Base-by-base conservation (phyloP, 176 grass and related monocot genomes). In the Pontederia paniculata region DNA sequence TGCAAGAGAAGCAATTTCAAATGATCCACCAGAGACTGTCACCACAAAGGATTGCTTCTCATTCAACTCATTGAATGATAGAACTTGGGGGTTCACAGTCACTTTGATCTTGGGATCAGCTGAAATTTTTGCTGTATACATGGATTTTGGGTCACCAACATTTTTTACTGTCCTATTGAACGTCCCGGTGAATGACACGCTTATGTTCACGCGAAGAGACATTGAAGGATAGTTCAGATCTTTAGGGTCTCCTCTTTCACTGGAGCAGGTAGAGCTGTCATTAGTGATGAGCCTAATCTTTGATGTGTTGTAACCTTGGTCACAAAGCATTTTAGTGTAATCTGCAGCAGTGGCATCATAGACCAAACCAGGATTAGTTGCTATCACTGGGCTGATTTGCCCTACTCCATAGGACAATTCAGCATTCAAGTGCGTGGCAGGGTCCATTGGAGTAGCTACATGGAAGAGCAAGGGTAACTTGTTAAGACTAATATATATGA, bases 151-250 rank as follows among this genome's bases (percentile, higher is more conserved):
- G 2, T 23, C 16, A 0, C 77, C 77, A 31, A 81, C 77, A 70
- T 81, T 86, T 65, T 73, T 86, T 57, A 81, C 77, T 0, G 64
- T 57, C 21, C 83, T 73, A 0, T 54, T 59, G 58, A 86, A 86
- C 1, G 1, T 12, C 6, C 42, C 17, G 13, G 5, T 49, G 54
- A 86, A 77, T n/a, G n/a, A n/a, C n/a, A n/a, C n/a, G 31, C 28
- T 44, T 49, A 37, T 58, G 3, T 46, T 16, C 0, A 61, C 68
- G 12, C 2, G 57, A 2, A 63, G 42, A 7, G 63, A 50, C 76
- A 85, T 85, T 7, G 82, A 79, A 11, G 82, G 82, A 44, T 85
- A 76, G 67, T 80, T 85, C 22, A 80, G 82, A 52, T 72, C 71
- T 15, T 5, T 41, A 17, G 45, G 19, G 9, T 31, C 17, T 22